Evolutionary conservation across 139 green algal species (phyloP).

Genomic region (Coelastrella sp.): DNA sequence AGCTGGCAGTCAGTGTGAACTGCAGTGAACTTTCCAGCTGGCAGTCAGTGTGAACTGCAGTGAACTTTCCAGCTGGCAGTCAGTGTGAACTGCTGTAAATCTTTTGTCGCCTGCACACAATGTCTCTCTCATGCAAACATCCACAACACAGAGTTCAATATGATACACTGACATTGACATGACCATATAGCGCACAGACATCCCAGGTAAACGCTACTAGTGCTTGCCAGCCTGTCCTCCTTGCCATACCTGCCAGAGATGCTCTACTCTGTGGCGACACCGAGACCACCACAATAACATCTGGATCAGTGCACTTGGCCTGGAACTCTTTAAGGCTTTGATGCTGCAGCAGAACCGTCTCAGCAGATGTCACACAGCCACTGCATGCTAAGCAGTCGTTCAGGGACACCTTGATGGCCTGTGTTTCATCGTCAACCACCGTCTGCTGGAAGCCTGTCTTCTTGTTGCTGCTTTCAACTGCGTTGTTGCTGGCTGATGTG

Average conservation of each 20-base stretch:
- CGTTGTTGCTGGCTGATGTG: neutral
- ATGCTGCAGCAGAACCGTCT: slow-evolving; percentile 96
- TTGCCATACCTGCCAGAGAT: slow-evolving; percentile 71
- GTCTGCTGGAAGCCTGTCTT: slow-evolving; percentile 45
- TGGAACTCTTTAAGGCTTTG: slow-evolving; percentile 88
- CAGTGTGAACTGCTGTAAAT: too few species aligned
- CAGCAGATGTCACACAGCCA: slow-evolving; percentile 96
- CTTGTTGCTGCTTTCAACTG: slow-evolving; percentile 11
- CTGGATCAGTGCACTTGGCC: slow-evolving; percentile 53
- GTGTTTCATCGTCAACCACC: slow-evolving; percentile 25
- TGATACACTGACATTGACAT: too few species aligned
- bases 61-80: too few species aligned
- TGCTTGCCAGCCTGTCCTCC: too few species aligned
- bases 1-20: too few species aligned
- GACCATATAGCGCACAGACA: too few species aligned
- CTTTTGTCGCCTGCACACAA: too few species aligned
- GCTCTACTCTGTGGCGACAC: slow-evolving; percentile 87
- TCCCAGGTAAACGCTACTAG: too few species aligned
- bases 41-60: too few species aligned
- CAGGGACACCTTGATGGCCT: slow-evolving; percentile 90
- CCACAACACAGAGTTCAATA: too few species aligned
- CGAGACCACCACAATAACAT: slow-evolving; percentile 82
- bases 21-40: too few species aligned
- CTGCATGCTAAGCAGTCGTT: slow-evolving; percentile 98
- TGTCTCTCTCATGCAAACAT: too few species aligned